These are phyloP conservation scores for Rubroboletus satanas DNA, from an alignment of 768 basidiomycete species.

Conservation along the genomic window DNA sequence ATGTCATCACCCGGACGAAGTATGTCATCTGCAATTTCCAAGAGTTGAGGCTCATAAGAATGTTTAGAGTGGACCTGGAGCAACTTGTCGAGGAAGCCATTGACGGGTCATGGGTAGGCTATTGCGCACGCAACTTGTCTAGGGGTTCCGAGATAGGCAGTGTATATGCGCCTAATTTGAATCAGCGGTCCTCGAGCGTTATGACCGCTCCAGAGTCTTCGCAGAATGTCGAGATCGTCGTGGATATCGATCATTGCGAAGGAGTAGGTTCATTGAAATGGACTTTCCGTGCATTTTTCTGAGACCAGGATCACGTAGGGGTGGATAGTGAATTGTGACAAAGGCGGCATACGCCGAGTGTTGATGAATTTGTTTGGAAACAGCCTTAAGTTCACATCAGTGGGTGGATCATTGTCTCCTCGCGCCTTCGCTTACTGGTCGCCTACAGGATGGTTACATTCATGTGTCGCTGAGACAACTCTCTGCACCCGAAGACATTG, in stretches of 20 bases:
- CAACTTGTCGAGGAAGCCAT: conserved; percentile 85
- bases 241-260: conserved; percentile 75
- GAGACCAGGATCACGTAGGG: conserved; percentile 46
- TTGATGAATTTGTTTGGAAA: conserved; percentile 96
- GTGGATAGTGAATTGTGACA: conserved; percentile 85
- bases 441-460: conserved; percentile 73
- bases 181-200: conserved; percentile 43
- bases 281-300: background rate
- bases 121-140: conserved; percentile 71
- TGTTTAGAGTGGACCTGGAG: conserved; percentile 64
- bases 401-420: conserved; percentile 32
- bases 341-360: conserved; percentile 86
- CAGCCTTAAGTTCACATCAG: conserved; percentile 87
- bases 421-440: conserved; percentile 1
- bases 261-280: conserved; percentile 44
- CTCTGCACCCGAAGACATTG: conserved; percentile 49
- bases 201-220: conserved; percentile 32
- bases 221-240: conserved; percentile 76
- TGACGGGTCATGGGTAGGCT: conserved; percentile 93
- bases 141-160: conserved; percentile 85
- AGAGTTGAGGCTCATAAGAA: background rate
- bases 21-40: conserved; percentile 31
- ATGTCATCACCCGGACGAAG: conserved; percentile 66
- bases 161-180: conserved; percentile 74
- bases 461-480: conserved; percentile 80